These are phyloP conservation scores for Haberlea rhodopensis DNA, from an alignment of 257 asterid genomes.

Conservation along the genomic window DNA sequence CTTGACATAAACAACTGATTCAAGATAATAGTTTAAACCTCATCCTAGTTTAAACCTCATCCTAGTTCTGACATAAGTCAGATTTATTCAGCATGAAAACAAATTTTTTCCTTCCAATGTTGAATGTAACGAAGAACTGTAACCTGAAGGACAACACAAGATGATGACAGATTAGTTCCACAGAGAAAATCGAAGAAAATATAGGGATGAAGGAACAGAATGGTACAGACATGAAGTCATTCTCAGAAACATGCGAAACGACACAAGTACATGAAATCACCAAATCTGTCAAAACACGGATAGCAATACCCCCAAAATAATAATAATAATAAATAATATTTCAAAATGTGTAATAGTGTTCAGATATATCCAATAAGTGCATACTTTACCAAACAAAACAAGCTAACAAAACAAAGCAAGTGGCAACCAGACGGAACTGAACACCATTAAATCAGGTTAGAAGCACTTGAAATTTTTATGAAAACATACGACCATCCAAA, in stretches of 20 bases:
- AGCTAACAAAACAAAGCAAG: background rate
- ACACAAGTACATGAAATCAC: slow-evolving; percentile 9
- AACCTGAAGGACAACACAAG: slow-evolving; percentile 53
- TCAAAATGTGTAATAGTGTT: slow-evolving; percentile 1
- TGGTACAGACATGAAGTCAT: background rate
- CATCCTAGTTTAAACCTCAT: slow-evolving; percentile 54
- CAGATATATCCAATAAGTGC: background rate
- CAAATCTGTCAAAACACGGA: slow-evolving; percentile 1
- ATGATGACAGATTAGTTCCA: slow-evolving; percentile 27
- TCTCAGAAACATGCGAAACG: background rate
- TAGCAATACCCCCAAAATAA: slow-evolving; percentile 7
- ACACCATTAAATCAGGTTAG: slow-evolving; percentile 8
- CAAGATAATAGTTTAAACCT: slow-evolving; percentile 52
- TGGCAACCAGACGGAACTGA: background rate
- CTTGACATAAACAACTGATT: slow-evolving; percentile 22
- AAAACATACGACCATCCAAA: background rate
- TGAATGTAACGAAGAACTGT: slow-evolving; percentile 89
- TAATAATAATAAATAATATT: background rate
- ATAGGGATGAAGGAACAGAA: slow-evolving; percentile 7
- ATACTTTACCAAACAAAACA: too few species aligned
- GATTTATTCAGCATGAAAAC: slow-evolving; percentile 89
- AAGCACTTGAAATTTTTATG: background rate
- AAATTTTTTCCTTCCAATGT: slow-evolving; percentile 86
- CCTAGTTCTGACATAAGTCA: slow-evolving; percentile 64
- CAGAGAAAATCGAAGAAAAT: slow-evolving; percentile 21